Evolutionary conservation across 768 basidiomycete species (phyloP).

Genomic region (Boletellus ananas): DNA sequence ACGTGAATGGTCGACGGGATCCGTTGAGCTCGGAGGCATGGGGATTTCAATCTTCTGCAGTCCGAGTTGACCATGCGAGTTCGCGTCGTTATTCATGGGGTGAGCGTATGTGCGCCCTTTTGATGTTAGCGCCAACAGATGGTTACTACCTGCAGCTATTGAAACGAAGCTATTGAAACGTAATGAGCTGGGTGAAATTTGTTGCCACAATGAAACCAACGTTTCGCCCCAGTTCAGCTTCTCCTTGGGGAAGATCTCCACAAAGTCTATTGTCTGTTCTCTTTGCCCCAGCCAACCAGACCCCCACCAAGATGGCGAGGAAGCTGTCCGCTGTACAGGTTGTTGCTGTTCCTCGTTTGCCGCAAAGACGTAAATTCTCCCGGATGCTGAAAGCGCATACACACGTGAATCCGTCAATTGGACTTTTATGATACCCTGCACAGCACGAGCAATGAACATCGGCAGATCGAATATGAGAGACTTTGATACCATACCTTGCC

Average conservation of each 20-base stretch:
- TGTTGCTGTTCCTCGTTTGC: constrained; percentile 48
- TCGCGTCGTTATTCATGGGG: constrained; percentile 71
- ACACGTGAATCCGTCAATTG: constrained; percentile 58
- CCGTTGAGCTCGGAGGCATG: constrained; percentile 22
- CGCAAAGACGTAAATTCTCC: constrained; percentile 69
- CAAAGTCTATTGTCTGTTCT: constrained; percentile 50
- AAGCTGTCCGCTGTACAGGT: constrained; percentile 36
- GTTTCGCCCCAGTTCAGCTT: constrained; percentile 62
- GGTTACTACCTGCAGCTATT: constrained; percentile 69
- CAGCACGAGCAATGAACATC: background rate
- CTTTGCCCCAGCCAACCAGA: constrained; percentile 54
- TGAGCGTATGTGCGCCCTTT: constrained; percentile 74
- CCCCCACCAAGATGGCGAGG: constrained; percentile 57
- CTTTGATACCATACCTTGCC: constrained; percentile 50
- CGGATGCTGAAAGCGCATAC: constrained; percentile 76
- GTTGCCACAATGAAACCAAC: constrained; percentile 35
- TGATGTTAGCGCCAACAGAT: constrained; percentile 69
- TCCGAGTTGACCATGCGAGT: constrained; percentile 81
- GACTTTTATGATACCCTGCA: constrained; percentile 65
- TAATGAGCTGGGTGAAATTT: constrained; percentile 8
- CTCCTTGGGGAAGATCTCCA: constrained; percentile 57
- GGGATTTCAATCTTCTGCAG: constrained; percentile 58
- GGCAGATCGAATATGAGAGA: background rate
- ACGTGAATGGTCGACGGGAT: constrained; percentile 24
- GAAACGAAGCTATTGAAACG: constrained; percentile 53